phyloP scores from a whole-genome alignment of 495 filamentous ascomycete species.

The Astrocystis sublimbata region DNA sequence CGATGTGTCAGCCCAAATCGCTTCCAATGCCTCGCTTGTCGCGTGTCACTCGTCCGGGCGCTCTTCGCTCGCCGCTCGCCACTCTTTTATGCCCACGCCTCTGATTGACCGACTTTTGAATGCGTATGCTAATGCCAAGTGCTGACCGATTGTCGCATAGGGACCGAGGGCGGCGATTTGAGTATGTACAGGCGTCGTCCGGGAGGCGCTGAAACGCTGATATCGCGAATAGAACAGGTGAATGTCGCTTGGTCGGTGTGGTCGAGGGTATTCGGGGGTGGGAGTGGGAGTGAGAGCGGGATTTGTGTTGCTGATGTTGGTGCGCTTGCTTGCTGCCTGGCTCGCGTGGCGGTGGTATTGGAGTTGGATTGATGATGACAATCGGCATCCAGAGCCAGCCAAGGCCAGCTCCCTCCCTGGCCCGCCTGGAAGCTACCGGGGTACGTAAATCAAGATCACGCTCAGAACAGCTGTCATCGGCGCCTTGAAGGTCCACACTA shows the following conservation, averaged over 20 bases:
- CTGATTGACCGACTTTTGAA: conserved; percentile 7
- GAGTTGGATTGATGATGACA: neutral
- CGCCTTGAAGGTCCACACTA: conserved; percentile 1
- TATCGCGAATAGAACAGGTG: neutral
- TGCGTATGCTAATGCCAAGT: neutral
- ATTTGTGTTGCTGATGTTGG: neutral
- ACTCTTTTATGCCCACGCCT: neutral
- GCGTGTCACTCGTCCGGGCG: too few relatives aligned
- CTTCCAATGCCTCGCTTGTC: neutral
- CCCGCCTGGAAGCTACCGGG: too few relatives aligned
- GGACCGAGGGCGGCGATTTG: neutral
- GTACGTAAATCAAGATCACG: too few relatives aligned
- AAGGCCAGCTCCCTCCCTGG: too few relatives aligned
- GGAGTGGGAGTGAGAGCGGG: neutral
- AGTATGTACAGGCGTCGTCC: neutral
- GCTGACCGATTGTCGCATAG: neutral
- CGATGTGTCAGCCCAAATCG: neutral
- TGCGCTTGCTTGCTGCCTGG: too few relatives aligned
- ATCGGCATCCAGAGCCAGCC: too few relatives aligned
- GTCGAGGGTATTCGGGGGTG: neutral
- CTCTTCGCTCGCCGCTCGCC: too few relatives aligned
- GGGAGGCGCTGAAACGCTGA: neutral
- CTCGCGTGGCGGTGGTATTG: too few relatives aligned
- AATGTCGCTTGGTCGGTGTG: neutral
- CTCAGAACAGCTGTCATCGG: conserved; percentile 16